These are phyloP conservation scores for Pestalotiopsis sp. DNA, from an alignment of 2,329 filamentous ascomycete species.

Conservation along the genomic window DNA sequence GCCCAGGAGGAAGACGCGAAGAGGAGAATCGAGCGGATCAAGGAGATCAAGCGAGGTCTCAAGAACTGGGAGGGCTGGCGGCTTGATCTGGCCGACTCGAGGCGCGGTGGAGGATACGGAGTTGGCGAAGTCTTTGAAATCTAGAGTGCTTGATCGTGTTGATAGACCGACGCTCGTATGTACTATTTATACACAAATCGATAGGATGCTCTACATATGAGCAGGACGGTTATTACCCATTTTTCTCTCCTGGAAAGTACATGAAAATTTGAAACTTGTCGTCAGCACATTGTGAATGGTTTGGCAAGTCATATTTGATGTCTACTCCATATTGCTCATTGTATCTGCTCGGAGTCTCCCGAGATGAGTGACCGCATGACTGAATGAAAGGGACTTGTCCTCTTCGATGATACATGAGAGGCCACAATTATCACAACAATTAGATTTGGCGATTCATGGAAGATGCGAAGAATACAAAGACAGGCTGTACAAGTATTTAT, in stretches of 20 bases:
- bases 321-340: too few species aligned
- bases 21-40: conserved; percentile 64
- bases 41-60: conserved; percentile 64
- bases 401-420: too few species aligned
- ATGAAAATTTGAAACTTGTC: too few species aligned
- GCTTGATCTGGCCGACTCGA: conserved; percentile 64
- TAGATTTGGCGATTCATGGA: background rate
- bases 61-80: conserved; percentile 72
- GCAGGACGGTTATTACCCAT: background rate
- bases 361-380: too few species aligned
- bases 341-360: too few species aligned
- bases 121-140: conserved; percentile 68
- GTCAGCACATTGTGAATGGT: too few species aligned
- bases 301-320: too few species aligned
- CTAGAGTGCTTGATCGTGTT: conserved; percentile 30
- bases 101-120: conserved; percentile 58
- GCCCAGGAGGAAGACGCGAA: conserved; percentile 66
- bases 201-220: background rate
- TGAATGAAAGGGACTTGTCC: too few species aligned
- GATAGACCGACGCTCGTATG: background rate
- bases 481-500: background rate
- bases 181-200: background rate
- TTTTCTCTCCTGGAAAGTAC: too few species aligned
- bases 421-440: too few species aligned
- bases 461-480: background rate